Evolutionary conservation across 2,329 filamentous ascomycete species (phyloP).

Genomic region (Paecilomyces dactylethromorphus): DNA sequence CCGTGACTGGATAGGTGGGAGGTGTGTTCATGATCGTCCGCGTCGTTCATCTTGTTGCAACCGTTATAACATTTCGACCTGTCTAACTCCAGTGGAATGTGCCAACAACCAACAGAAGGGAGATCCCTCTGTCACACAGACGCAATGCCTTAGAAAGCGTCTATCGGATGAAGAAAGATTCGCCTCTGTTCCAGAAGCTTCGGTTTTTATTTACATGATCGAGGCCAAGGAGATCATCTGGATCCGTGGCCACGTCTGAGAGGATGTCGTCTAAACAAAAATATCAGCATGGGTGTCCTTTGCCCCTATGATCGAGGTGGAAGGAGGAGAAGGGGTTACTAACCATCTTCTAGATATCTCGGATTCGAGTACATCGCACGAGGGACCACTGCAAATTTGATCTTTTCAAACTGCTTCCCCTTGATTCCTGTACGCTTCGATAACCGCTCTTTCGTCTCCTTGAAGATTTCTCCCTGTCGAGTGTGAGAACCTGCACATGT

Average conservation of each 20-base stretch:
- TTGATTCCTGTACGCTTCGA: slow-evolving; percentile 91
- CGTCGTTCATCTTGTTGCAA: background rate
- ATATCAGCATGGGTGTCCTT: background rate
- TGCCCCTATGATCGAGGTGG: background rate
- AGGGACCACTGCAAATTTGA: slow-evolving; percentile 83
- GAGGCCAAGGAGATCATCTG: slow-evolving; percentile 66
- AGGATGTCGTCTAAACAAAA: slow-evolving; percentile 37
- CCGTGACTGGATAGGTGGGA: background rate
- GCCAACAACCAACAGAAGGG: background rate
- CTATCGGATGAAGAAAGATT: slow-evolving; percentile 59
- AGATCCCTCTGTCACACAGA: background rate
- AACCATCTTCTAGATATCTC: slow-evolving; percentile 81
- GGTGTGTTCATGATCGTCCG: background rate
- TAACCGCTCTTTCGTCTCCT: slow-evolving; percentile 88
- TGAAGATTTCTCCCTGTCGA: slow-evolving; percentile 70
- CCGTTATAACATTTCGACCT: background rate
- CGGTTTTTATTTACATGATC: slow-evolving; percentile 59
- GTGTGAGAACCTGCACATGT: slow-evolving; percentile 7
- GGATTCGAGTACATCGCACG: slow-evolving; percentile 68
- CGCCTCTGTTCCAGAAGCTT: slow-evolving; percentile 53
- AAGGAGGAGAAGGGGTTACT: slow-evolving; percentile 24
- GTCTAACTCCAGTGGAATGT: slow-evolving; percentile 1
- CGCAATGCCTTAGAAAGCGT: slow-evolving; percentile 4
- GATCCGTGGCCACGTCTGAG: slow-evolving; percentile 61
- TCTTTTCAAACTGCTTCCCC: slow-evolving; percentile 97